Evolutionary conservation across 2,329 filamentous ascomycete species (phyloP).

Genomic region (Eutypa lata): DNA sequence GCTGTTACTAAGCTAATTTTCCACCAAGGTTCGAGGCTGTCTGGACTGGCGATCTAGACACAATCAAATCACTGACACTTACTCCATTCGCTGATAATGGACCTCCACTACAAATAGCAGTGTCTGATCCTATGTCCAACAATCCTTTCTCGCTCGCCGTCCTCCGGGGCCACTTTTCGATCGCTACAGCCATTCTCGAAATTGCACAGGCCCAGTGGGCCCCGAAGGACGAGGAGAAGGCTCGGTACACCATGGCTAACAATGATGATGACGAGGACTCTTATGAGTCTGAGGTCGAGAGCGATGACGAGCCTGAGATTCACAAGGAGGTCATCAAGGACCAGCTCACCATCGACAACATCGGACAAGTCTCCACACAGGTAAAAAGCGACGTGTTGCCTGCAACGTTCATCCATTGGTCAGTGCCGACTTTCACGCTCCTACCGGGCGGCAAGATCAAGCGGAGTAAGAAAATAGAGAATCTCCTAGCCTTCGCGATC

Average conservation of each 20-base stretch:
- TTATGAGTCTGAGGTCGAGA: conserved; percentile 34
- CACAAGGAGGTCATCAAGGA: conserved; percentile 58
- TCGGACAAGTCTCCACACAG: conserved; percentile 65
- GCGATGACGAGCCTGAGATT: conserved; percentile 40
- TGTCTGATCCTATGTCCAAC: conserved; percentile 47
- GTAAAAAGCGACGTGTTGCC: conserved; percentile 64
- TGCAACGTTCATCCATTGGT: conserved; percentile 44
- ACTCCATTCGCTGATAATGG: conserved; percentile 54
- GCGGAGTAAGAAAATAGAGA: conserved; percentile 15
- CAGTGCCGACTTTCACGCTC: conserved; percentile 31
- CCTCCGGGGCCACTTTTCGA: conserved; percentile 59
- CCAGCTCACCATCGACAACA: conserved; percentile 71
- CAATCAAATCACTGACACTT: conserved; percentile 63
- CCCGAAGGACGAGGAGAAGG: conserved; percentile 49
- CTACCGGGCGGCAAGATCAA: conserved; percentile 26
- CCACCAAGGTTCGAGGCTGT: conserved; percentile 64
- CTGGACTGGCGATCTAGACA: conserved; percentile 66
- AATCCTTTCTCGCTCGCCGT: conserved; percentile 68
- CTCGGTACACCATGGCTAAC: conserved; percentile 45
- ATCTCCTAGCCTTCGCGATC: conserved; percentile 45
- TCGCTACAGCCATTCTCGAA: conserved; percentile 65
- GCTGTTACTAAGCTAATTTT: conserved; percentile 20
- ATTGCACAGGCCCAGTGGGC: conserved; percentile 69
- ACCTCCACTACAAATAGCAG: conserved; percentile 62
- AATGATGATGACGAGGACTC: conserved; percentile 33